Base-by-base conservation (phyloP, 768 basidiomycete genomes). In the Russula earlei region DNA sequence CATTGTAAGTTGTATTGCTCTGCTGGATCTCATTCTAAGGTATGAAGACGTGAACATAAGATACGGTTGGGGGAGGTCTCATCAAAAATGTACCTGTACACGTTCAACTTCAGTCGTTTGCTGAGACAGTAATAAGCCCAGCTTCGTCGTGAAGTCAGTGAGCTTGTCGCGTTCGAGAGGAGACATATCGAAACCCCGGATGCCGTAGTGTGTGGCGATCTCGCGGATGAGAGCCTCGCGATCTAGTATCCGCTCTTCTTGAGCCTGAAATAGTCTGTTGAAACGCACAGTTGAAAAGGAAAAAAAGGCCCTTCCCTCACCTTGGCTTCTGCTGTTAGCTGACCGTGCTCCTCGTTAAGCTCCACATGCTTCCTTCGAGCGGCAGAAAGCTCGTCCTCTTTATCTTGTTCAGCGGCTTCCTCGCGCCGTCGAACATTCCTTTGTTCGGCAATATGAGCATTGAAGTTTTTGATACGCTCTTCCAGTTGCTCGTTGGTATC, bases 191-290 rank as follows among this genome's bases (percentile, higher is more conserved):
- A 81, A 92, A 0, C 89, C 91, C 48, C 82, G 81, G 62, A 97
- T 83, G 9, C 77, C 75, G 62, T 87, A 74, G 60, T 81, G 81
- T 34, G 80, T 72, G 48, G 82, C 77, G 15, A 91, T 79, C 46
- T 83, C 80, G 12, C 79, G 81, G 53, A 97, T 84, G 22, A 84
- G 71, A 14, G 76, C 74, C 67, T 94, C 92, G 29, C 94, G 82
- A 5, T 83, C 82, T 2, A 67, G 63, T 37, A 93, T 69, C 24
- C 86, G 83, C 44, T 78, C 73, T 51, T 83, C 80, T 69, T 95
- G 88, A 14, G 81, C 80, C 91, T 95, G 56, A 15, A 24, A 40
- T 2, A 6, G 11, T 34, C 14, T 43, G 33, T 45, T 5, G 2
- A 38, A 14, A 33, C 7, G 7, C 50, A 27, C 7, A 1, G 53